Evolutionary conservation across 768 basidiomycete genomes (phyloP), one percentile per base, ranked within the genome.

Genomic region (Cyathus striatus): DNA sequence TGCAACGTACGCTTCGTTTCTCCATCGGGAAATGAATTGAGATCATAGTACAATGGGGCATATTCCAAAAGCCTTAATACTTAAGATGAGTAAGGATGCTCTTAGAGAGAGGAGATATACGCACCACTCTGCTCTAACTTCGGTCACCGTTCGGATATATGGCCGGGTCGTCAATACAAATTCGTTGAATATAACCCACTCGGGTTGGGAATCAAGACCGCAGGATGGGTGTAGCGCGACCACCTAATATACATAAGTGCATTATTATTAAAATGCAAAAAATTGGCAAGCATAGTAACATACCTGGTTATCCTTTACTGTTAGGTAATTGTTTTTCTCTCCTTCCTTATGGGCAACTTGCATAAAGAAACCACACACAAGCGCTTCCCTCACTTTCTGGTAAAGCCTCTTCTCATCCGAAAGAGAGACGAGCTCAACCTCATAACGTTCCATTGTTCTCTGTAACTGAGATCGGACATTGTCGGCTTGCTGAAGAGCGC

Each of bases 321-420:
- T 99, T 48, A 85, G 48, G 58, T 99, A 98, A 42, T 74, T 77
- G 2, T 83, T 79, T 62, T 90, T 93, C 59, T 91, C 90, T 3
- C 90, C 90, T 58, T 94, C 92, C 60, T 90, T 89, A 62, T 96
- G 92, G 5, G 94, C 96, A 10, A 91, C 81, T 59, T 97, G 95
- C 95, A 96, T 97, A 68, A 97, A 99, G 75, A 90, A 99, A 1
- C 94, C 96, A 52, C 85, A 87, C 4, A 89, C 86, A 17, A 98
- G 71, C 0, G 86, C 86, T 62, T 83, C 83, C 21, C 91, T 79
- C 43, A 98, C 83, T 51, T 83, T 84, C 41, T 66, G 49, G 60
- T 79, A 86, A 49, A 86, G 76, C 57, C 83, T 87, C 55, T 71
- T 73, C 52, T 86, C 78, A 50, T 92, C 86, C 21, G 59, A 61